Evolutionary conservation across 2,329 filamentous ascomycete genomes (phyloP), one percentile per base, ranked within the genome.

Genomic region (Aureobasidium leucospermi): DNA sequence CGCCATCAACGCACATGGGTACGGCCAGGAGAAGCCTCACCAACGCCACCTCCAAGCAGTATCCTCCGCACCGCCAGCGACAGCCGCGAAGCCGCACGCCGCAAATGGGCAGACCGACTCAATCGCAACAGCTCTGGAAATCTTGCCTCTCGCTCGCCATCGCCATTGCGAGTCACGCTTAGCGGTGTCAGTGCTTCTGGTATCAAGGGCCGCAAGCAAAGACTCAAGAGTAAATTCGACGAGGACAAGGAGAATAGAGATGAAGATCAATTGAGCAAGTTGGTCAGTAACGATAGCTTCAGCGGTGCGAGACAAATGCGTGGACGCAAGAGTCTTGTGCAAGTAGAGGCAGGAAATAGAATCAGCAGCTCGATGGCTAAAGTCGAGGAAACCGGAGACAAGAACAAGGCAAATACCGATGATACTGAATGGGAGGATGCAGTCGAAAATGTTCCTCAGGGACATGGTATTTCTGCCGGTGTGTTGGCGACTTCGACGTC

Each of bases 1-100:
- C 63, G 11, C 63, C 71, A 58, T 59, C 69, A 61, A 52, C 62
- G 70, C 31, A 65, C 59, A 7, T 72, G 65, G 62, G 69, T 71
- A 1, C 55, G 68, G 1, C 69, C 70, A 0, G 68, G 67, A 29
- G 70, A 72, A 63, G 70, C 67, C 19, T 69, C 68, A 8, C 68
- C 70, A 4, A 71, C 70, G n/a, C 70, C 70, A 15, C 68, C 70
- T 3, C 66, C 68, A 13, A n/a, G 61, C 60, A 38, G 61, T 62
- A 16, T 62, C 61, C 19, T 62, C 53, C 9, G 61, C 42, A 47
- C 19, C 42, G 9, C 4, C n/a, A 57, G 16, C 29, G 38, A 56
- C 19, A 46, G 10, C 39, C 55, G 31, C 6, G 62, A 45, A 43
- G 48, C 23, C 48, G 45, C 45, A 41, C 56, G 32, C 4, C 39